These are phyloP conservation scores for Mycosphaerella sp. DNA, from an alignment of 2,329 filamentous ascomycete species.

Conservation along the genomic window DNA sequence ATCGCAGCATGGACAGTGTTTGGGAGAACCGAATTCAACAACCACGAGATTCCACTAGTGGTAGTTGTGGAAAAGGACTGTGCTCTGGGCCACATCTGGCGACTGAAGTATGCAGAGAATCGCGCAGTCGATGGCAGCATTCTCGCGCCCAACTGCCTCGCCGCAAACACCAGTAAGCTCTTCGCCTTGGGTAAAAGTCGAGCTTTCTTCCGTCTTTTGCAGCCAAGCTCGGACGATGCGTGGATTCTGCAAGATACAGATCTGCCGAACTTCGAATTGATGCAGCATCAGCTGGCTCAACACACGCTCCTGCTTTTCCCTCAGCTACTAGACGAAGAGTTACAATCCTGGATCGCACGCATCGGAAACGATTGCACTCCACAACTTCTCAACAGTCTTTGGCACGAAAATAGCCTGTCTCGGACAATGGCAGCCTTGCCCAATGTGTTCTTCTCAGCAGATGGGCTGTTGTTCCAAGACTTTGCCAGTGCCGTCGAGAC, in stretches of 20 bases:
- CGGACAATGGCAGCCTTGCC: slow-evolving; percentile 61
- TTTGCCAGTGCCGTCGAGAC: slow-evolving; percentile 68
- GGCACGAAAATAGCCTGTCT: slow-evolving; percentile 62
- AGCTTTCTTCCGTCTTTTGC: slow-evolving; percentile 70
- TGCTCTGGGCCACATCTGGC: slow-evolving; percentile 65
- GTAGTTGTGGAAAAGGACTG: slow-evolving; percentile 67
- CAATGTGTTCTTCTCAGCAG: slow-evolving; percentile 67
- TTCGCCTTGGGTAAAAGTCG: slow-evolving; percentile 87
- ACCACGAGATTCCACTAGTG: slow-evolving; percentile 48
- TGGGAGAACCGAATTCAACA: slow-evolving; percentile 54
- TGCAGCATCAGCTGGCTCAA: slow-evolving; percentile 2
- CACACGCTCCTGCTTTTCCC: slow-evolving; percentile 53
- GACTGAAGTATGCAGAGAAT: slow-evolving; percentile 64
- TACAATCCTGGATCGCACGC: slow-evolving; percentile 69
- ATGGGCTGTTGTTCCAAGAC: slow-evolving; percentile 61
- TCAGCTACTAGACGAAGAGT: slow-evolving; percentile 64
- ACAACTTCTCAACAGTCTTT: slow-evolving; percentile 60
- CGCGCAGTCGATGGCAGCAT: slow-evolving; percentile 54
- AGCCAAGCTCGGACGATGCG: slow-evolving; percentile 26
- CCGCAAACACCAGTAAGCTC: slow-evolving; percentile 62
- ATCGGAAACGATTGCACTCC: slow-evolving; percentile 65
- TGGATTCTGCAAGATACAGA: neutral
- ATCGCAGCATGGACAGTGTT: slow-evolving; percentile 79
- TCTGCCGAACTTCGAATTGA: slow-evolving; percentile 10
- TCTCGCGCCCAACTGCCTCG: slow-evolving; percentile 69